Percentiles rank a stretch among this genome's conserved stretches.
Conservation (phyloP, 78 protist species). For the Planoprotostelium fungivorum region DNA sequence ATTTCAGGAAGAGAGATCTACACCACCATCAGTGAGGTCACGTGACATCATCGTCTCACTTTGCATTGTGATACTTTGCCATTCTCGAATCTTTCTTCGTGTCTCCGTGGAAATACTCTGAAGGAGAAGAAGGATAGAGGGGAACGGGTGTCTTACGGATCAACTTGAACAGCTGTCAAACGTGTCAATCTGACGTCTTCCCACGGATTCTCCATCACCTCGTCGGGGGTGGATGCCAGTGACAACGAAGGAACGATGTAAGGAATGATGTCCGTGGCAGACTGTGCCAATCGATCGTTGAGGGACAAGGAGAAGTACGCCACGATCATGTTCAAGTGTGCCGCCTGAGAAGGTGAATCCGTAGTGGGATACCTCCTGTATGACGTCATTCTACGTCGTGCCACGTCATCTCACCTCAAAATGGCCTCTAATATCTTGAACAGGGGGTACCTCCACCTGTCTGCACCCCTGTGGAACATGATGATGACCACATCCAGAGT, state of each 20-base stretch:
- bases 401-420: neutral
- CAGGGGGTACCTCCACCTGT: neutral
- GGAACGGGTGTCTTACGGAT: neutral
- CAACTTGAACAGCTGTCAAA: neutral
- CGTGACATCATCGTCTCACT: too few relatives aligned
- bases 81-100: neutral
- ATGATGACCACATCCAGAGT: neutral
- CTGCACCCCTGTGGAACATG: neutral
- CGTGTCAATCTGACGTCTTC: neutral
- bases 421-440: neutral
- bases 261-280: neutral
- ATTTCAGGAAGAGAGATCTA: neutral
- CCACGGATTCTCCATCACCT: neutral
- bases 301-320: neutral
- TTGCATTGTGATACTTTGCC: neutral
- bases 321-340: neutral
- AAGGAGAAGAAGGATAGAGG: neutral
- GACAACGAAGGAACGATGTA: neutral
- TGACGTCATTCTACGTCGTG: neutral
- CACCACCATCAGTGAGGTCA: too few relatives aligned
- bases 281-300: neutral
- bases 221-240: neutral
- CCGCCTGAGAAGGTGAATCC: neutral
- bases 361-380: neutral
- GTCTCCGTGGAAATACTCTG: neutral